Evolutionary conservation across 805 yeast genomes (phyloP).

Genomic region (Ogataea ganodermae): DNA sequence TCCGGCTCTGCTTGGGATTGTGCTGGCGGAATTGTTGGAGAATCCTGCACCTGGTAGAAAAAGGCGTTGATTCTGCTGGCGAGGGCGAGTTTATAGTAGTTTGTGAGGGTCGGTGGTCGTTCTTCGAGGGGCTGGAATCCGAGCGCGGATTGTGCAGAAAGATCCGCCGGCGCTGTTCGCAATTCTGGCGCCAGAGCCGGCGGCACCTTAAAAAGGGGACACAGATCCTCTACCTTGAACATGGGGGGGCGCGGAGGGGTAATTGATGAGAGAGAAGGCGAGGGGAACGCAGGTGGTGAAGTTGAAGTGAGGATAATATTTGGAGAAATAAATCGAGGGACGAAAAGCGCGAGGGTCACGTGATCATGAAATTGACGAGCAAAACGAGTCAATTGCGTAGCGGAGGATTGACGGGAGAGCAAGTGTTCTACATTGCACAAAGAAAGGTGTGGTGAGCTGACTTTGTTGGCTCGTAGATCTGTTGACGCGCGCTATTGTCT

Average conservation of each 20-base stretch:
- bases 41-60: constrained; percentile 32
- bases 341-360: too few relatives aligned
- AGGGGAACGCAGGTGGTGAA: too few relatives aligned
- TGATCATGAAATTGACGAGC: background rate
- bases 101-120: constrained; percentile 28
- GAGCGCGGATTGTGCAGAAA: background rate
- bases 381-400: background rate
- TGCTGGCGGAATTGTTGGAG: constrained; percentile 2
- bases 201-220: constrained; percentile 24
- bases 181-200: constrained; percentile 1
- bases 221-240: constrained; percentile 20
- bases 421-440: too few relatives aligned
- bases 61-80: constrained; percentile 32
- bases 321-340: too few relatives aligned
- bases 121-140: constrained; percentile 18
- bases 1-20: background rate
- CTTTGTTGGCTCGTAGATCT: too few relatives aligned
- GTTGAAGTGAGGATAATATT: background rate
- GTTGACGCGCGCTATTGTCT: too few relatives aligned
- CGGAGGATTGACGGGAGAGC: too few relatives aligned
- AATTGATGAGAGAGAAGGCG: background rate
- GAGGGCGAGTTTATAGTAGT: constrained; percentile 33
- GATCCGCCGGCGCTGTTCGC: background rate
- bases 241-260: background rate
- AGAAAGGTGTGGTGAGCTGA: too few relatives aligned